A percentile compares a stretch with the other conserved stretches of the same genome.
Conservation (phyloP, 176 grass and related monocot genomes). For the Triticum aestivum region IWGSC_CS_RefSeq_v2.1 NC_057800.1:642927321-642927820, state of each 20-base stretch:
- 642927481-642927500: slow-evolving; percentile 80
- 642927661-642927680: slow-evolving; percentile 85
- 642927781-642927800: slow-evolving; percentile 64
- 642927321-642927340: slow-evolving; percentile 64
- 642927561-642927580: slow-evolving; percentile 81
- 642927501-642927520: slow-evolving; percentile 59
- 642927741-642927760: slow-evolving; percentile 81
- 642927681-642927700: slow-evolving; percentile 60
- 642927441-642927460: slow-evolving; percentile 68
- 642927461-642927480: slow-evolving; percentile 83
- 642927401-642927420: slow-evolving; percentile 71
- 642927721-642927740: slow-evolving; percentile 90
- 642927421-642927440: slow-evolving; percentile 74
- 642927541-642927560: slow-evolving; percentile 75
- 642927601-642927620: slow-evolving; percentile 46
- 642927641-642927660: slow-evolving; percentile 46
- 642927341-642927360: slow-evolving; percentile 40
- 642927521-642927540: slow-evolving; percentile 66
- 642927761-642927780: slow-evolving; percentile 51
- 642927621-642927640: background rate
- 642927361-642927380: slow-evolving; percentile 66
- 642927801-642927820: slow-evolving; percentile 85
- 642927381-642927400: slow-evolving; percentile 70
- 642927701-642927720: slow-evolving; percentile 66
- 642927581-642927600: slow-evolving; percentile 79